Evolutionary conservation across 768 basidiomycete species (phyloP).

Genomic region (Agrocybe praecox): DNA sequence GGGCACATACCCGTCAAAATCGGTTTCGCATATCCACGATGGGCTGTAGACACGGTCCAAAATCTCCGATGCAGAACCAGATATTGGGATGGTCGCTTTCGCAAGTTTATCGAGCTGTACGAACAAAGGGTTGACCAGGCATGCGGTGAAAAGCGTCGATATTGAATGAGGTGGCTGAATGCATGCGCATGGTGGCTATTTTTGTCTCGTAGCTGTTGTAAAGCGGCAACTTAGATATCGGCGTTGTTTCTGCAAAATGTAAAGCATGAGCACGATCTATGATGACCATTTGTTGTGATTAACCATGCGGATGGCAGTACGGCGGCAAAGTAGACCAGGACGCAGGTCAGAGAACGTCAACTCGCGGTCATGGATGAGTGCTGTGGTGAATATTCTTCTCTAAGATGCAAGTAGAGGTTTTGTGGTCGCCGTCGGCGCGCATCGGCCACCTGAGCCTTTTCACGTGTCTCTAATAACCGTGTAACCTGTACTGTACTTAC

Average conservation of each 20-base stretch:
- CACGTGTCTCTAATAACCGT: constrained; percentile 1
- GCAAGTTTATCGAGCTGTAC: too few species aligned
- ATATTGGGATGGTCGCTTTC: too few species aligned
- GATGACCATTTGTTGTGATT: background rate
- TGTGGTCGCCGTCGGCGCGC: background rate
- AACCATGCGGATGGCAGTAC: background rate
- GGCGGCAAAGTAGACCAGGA: too few species aligned
- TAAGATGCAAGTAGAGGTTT: too few species aligned
- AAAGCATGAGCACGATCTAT: background rate
- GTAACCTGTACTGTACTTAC: background rate
- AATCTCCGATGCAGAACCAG: too few species aligned
- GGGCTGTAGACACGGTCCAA: background rate
- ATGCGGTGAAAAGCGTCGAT: too few species aligned
- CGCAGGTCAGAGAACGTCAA: too few species aligned
- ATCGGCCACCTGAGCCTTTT: background rate
- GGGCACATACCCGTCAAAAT: background rate
- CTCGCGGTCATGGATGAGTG: too few species aligned
- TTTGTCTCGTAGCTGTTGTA: background rate
- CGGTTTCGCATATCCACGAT: background rate
- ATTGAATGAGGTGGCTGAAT: background rate
- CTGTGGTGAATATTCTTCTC: too few species aligned
- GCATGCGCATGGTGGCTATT: background rate
- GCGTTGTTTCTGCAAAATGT: too few species aligned
- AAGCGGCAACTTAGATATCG: background rate
- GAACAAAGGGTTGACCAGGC: too few species aligned